Evolutionary conservation across 108 stramenopile genomes (phyloP).

Genomic region (Schizochytrium sp.): DNA sequence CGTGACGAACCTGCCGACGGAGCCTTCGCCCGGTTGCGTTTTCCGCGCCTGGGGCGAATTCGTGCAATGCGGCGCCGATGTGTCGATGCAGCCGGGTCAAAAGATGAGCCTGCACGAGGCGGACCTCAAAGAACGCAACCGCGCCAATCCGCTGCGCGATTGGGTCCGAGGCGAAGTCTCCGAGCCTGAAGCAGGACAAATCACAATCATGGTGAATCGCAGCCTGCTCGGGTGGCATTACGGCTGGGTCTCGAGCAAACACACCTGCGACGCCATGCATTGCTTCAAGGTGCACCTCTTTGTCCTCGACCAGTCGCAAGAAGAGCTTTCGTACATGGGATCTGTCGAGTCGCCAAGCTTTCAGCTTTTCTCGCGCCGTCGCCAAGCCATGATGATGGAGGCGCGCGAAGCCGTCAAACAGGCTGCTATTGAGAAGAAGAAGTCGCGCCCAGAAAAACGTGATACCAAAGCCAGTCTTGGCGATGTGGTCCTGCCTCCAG

Average conservation of each 20-base stretch:
- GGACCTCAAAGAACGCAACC: not conserved
- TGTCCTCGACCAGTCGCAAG: not conserved
- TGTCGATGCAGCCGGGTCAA: not conserved
- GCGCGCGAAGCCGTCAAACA: not conserved
- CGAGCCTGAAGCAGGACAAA: not conserved
- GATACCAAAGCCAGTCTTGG: not conserved
- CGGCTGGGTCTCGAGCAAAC: not conserved
- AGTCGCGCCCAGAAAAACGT: not conserved
- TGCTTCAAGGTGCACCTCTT: slow-evolving; percentile 1
- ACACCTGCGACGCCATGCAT: slow-evolving; percentile 6
- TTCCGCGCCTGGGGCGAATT: not conserved
- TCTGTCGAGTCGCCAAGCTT: not conserved
- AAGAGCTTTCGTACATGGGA: not conserved
- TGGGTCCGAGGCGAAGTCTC: not conserved
- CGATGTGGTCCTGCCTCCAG: not conserved
- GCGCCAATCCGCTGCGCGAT: not conserved
- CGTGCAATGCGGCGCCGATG: not conserved
- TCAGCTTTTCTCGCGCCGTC: not conserved
- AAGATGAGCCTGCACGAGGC: not conserved
- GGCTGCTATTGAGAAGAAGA: not conserved
- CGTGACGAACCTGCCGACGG: not conserved
- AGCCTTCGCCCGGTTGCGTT: not conserved
- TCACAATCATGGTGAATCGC: not conserved
- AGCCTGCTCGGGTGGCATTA: slow-evolving; percentile 8
- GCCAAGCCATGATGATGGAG: not conserved